These are phyloP conservation scores for Aspergillus egyptiacus DNA, from an alignment of 495 filamentous ascomycete genomes.

Conservation along the genomic window DNA sequence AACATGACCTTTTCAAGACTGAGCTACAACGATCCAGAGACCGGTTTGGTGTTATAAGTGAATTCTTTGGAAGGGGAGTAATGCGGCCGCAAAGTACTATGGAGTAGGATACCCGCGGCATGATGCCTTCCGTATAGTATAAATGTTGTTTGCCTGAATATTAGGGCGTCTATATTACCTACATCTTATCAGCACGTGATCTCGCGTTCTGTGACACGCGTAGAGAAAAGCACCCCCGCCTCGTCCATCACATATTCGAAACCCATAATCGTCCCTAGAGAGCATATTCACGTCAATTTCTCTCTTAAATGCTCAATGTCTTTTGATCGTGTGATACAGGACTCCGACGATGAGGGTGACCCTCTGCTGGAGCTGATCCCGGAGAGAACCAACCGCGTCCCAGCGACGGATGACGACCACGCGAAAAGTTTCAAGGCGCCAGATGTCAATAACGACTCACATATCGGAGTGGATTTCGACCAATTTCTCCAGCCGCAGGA, in stretches of 20 bases:
- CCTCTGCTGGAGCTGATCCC: slow-evolving; percentile 27
- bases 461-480: slow-evolving; percentile 35
- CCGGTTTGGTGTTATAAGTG: slow-evolving; percentile 79
- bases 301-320: slow-evolving; percentile 21
- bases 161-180: background rate
- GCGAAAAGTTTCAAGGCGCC: slow-evolving; percentile 7
- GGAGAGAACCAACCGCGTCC: slow-evolving; percentile 16
- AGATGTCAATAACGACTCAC: slow-evolving; percentile 10
- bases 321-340: slow-evolving; percentile 40
- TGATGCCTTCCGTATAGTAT: background rate
- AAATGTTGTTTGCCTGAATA: slow-evolving; percentile 4
- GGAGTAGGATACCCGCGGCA: slow-evolving; percentile 22
- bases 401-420: slow-evolving; percentile 5
- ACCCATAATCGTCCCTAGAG: background rate
- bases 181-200: slow-evolving; percentile 35
- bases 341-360: slow-evolving; percentile 48
- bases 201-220: slow-evolving; percentile 28
- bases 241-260: background rate
- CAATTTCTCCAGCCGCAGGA: slow-evolving; percentile 36
- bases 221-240: background rate
- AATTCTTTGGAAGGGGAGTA: slow-evolving; percentile 92
- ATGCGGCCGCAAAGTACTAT: slow-evolving; percentile 54
- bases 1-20: slow-evolving; percentile 84
- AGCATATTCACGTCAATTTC: background rate
- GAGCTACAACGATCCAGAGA: slow-evolving; percentile 75